phyloP scores from a whole-genome alignment of 2,329 filamentous ascomycete species.

The Emmonsiellopsis sp. region DNA sequence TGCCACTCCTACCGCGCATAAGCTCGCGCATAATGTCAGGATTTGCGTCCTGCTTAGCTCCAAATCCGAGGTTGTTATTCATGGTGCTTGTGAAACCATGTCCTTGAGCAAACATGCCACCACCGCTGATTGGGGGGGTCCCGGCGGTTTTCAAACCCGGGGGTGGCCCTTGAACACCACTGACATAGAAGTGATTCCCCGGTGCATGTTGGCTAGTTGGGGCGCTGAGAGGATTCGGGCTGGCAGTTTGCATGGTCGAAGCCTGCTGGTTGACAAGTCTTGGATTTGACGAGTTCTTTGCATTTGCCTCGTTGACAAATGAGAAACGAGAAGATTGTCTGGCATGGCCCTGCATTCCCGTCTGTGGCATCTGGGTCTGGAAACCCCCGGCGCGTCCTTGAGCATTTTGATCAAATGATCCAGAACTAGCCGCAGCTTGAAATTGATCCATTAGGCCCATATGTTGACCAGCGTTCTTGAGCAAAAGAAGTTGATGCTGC shows the following conservation, averaged over 20 bases:
- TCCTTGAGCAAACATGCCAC: slow-evolving; percentile 80
- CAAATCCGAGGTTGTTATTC: slow-evolving; percentile 53
- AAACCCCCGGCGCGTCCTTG: slow-evolving; percentile 37
- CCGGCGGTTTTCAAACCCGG: slow-evolving; percentile 92
- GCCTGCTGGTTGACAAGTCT: slow-evolving; percentile 45
- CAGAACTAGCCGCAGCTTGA: slow-evolving; percentile 20
- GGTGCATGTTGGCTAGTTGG: slow-evolving; percentile 32
- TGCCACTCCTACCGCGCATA: slow-evolving; percentile 57
- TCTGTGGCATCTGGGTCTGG: slow-evolving; percentile 38
- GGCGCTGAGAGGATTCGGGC: slow-evolving; percentile 27
- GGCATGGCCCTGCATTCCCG: slow-evolving; percentile 57
- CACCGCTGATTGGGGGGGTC: slow-evolving; percentile 72
- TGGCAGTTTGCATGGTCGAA: slow-evolving; percentile 28
- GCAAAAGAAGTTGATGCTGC: slow-evolving; percentile 60
- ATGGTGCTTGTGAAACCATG: slow-evolving; percentile 68
- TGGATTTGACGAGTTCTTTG: slow-evolving; percentile 49
- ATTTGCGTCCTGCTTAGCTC: slow-evolving; percentile 60
- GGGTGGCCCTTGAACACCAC: slow-evolving; percentile 82
- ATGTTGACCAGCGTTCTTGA: slow-evolving; percentile 51
- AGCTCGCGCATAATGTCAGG: slow-evolving; percentile 74
- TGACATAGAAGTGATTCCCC: slow-evolving; percentile 65
- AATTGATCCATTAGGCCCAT: slow-evolving; percentile 43
- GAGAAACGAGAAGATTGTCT: slow-evolving; percentile 81
- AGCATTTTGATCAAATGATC: slow-evolving; percentile 31
- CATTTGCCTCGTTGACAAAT: slow-evolving; percentile 63